A percentile compares a stretch with the other conserved stretches of the same genome.
Evolutionary conservation across 2,329 filamentous ascomycete species (phyloP).

Genomic region (Parafenestella ontariensis): DNA sequence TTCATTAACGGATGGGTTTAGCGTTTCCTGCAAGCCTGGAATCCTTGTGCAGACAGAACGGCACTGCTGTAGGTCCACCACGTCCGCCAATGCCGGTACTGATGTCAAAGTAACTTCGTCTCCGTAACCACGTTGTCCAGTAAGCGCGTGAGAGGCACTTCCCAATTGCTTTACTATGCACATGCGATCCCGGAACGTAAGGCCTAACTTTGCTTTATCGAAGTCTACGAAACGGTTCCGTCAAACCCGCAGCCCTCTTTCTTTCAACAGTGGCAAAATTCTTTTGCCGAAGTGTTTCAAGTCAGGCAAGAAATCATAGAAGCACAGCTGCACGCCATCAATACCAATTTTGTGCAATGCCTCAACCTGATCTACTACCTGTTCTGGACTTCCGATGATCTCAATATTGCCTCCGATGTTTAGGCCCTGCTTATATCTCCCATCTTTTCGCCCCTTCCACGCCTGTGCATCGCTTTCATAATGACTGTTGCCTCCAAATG

Average conservation of each 20-base stretch:
- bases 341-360: neutral
- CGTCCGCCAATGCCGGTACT: neutral
- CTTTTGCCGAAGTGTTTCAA: neutral
- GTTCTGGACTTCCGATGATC: neutral
- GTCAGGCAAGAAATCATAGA: neutral
- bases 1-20: too few relatives aligned
- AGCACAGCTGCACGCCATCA: neutral
- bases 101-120: neutral
- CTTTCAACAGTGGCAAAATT: neutral
- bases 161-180: too few relatives aligned
- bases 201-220: neutral
- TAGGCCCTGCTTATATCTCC: neutral
- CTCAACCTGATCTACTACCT: neutral
- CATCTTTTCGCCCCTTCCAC: neutral
- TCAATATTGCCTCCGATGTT: neutral
- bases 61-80: neutral
- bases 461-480: neutral
- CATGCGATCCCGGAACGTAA: neutral
- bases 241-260: neutral
- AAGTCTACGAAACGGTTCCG: neutral
- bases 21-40: neutral
- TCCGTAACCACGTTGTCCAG: neutral
- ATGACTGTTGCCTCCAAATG: neutral
- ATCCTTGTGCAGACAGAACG: neutral
- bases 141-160: neutral